Evolutionary conservation across 805 yeast species (phyloP), one percentile per base, ranked within the genome.

Genomic region (Candida sphagnicola): DNA sequence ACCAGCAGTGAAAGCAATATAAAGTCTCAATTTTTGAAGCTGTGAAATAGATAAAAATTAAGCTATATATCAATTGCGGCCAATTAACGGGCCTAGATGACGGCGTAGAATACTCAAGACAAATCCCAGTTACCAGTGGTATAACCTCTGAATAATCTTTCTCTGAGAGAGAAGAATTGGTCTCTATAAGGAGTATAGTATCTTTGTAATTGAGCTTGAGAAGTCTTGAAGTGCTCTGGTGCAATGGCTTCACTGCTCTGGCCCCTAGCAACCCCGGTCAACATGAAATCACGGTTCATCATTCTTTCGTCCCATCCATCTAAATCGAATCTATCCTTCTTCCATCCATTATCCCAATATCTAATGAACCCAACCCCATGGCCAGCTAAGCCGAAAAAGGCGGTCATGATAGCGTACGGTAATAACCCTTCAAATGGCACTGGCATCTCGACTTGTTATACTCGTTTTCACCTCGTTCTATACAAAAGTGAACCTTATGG

Each of bases 181-280:
- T 65, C 64, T 60, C 72, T 67, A 62, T 68, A 67, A 37, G 73
- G 69, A 45, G 73, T 58, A 62, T 65, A 68, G 65, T 66, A 68
- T 54, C 64, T 55, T 56, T 68, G 69, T 36, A 51, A 48, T 42
- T 48, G 41, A 29, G 44, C 38, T 14, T 54, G 48, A 12, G 56
- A 46, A n/a, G 85, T 79, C 65, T 81, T 84, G 73, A 87, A 86
- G 23, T 71, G 74, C 44, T 82, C 90, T 28, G 89, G 88, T 3
- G 95, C 95, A 29, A 73, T 63, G 5, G 89, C 75, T 31, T 69
- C 74, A 46, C 77, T 79, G 35, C 72, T 58, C 57, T 85, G 91
- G 28, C 81, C 90, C 55, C 95, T 72, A 53, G 65, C 70, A 30
- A 72, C 70, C 18, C 95, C 95, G 8, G 95, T 86, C 52, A 86